Evolutionary conservation across 352 stramenopile genomes (phyloP).

Genomic region (Pythium graminicola): DNA sequence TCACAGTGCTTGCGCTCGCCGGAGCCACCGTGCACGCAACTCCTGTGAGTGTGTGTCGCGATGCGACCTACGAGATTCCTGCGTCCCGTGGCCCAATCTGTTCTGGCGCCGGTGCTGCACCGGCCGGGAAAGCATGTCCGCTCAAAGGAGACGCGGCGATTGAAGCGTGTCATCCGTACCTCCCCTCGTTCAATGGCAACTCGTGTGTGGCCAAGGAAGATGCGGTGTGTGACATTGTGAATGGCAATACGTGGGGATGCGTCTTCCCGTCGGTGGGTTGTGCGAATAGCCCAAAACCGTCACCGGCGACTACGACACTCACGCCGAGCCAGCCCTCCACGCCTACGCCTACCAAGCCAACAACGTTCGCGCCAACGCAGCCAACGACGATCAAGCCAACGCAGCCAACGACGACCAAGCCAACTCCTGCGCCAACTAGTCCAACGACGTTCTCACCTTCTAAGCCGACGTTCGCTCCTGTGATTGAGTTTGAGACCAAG

Average conservation of each 20-base stretch:
- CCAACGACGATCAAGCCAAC: no score
- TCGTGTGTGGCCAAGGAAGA: slow-evolving; percentile 23
- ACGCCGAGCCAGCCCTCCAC: no score
- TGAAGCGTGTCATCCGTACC: slow-evolving; percentile 32
- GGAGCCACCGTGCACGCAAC: slow-evolving; percentile 14
- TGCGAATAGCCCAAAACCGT: not conserved
- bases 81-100: slow-evolving; percentile 39
- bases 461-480: slow-evolving; percentile 9
- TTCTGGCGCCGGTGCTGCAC: slow-evolving; percentile 31
- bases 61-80: slow-evolving; percentile 50
- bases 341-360: not conserved
- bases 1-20: slow-evolving; percentile 4
- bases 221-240: slow-evolving; percentile 36
- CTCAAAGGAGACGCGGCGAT: slow-evolving; percentile 34
- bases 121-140: slow-evolving; percentile 38
- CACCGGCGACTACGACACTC: not conserved
- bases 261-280: slow-evolving; percentile 13
- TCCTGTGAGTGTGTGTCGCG: slow-evolving; percentile 43
- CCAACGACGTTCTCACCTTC: not conserved
- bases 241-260: slow-evolving; percentile 18
- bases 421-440: not conserved
- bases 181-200: slow-evolving; percentile 34
- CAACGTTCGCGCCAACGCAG: not conserved
- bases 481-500: not conserved
- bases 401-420: not conserved